Base-by-base conservation (phyloP, 306 rosid species). In the Cercis canadensis region DNA sequence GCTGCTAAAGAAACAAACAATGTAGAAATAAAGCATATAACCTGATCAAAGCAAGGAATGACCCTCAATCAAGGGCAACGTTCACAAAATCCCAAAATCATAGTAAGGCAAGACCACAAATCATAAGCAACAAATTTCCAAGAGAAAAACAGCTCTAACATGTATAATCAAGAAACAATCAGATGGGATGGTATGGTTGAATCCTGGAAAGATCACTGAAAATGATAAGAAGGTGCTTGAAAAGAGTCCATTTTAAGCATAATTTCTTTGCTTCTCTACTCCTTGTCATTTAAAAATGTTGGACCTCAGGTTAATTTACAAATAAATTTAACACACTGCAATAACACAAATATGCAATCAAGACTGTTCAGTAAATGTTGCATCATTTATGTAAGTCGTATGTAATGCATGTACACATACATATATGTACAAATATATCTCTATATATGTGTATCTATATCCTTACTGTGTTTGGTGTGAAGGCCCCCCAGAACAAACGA, bases 401-500 rank as follows among this genome's bases (percentile, higher is more conserved):
- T n/a, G n/a, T n/a, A n/a, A n/a, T 17, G 17, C 41, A 18, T 4
- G 7, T 67, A 36, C n/a, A 76, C 45, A 21, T 66, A 4, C 29
- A 24, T 8, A 64, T 17, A 52, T 11, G 59, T 24, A 24, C 3
- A 40, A 68, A 62, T 55, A 41, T 65, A 71, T 11, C 51, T 31
- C 6, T 11, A 51, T 10, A 17, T 45, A 46, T 45, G 47, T n/a
- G 16, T 33, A 51, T 47, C 50, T 47, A 60, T 34, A 65, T 45
- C 73, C 85, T 64, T 90, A 93, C 98, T 65, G 86, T 80, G 65
- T 87, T 73, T 70, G 93, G 90, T 65, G 86, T 8, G 66, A 93
- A 93, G 32, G 96, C 96, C 39, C 98, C 98, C 89, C 90, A 90
- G 63, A 76, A 93, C 62, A 90, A 75, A 49, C 98, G 92, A 34